A percentile compares a stretch with the other conserved stretches of the same genome.
Conservation (phyloP, 441 rosid species). For the Melianthus villosus region DNA sequence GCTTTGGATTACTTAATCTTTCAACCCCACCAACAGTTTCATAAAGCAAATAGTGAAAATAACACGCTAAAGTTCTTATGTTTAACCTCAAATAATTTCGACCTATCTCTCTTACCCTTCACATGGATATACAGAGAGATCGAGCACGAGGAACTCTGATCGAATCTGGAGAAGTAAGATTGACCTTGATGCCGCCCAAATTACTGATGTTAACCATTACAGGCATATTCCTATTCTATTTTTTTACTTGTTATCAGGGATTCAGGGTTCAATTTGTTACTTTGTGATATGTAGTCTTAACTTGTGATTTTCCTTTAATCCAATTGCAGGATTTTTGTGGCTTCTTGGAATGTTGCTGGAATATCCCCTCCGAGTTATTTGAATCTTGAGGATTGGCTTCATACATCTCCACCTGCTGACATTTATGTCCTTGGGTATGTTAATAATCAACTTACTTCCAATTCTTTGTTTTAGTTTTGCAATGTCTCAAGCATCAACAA, state of each 20-base stretch:
- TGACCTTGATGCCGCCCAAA: conserved; percentile 45
- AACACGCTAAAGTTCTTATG: no score
- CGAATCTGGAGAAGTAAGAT: conserved; percentile 37
- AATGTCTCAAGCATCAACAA: background rate
- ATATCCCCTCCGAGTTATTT: conserved; percentile 52
- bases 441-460: no score
- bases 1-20: conserved; percentile 29
- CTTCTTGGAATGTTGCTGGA: conserved; percentile 76
- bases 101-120: no score
- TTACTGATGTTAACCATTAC: conserved; percentile 46
- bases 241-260: no score
- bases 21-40: conserved; percentile 4
- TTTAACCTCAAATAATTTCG: no score
- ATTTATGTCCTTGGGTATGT: conserved; percentile 41
- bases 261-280: no score
- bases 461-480: conserved; percentile 7
- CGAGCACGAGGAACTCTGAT: conserved; percentile 32
- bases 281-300: no score
- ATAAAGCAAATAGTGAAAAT: conserved; percentile 8
- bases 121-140: conserved; percentile 31
- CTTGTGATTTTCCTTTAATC: no score
- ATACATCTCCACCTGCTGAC: conserved; percentile 56
- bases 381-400: conserved; percentile 71
- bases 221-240: no score
- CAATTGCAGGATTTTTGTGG: conserved; percentile 33